These are phyloP conservation scores for Borovskyia barvae DNA, from an alignment of 208 protist species.

Conservation along the genomic window DNA sequence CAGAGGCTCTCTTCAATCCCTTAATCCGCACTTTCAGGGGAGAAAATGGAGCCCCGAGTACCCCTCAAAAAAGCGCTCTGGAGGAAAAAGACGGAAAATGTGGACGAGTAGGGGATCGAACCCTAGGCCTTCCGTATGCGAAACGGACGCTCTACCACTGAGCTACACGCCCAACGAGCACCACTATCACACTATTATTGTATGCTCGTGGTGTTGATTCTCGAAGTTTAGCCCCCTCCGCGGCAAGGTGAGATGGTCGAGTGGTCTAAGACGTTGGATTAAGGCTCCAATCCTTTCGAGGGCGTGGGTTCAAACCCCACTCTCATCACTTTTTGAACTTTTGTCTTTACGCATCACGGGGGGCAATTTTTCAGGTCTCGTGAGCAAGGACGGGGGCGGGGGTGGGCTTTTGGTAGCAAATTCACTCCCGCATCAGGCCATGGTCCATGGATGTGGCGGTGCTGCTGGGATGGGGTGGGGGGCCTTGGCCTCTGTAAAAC, in stretches of 20 bases:
- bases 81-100: constrained; percentile 21
- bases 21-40: no score
- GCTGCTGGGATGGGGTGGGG: no score
- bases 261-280: constrained; percentile 72
- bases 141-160: constrained; percentile 80
- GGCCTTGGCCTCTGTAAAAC: no score
- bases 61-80: not conserved
- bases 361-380: no score
- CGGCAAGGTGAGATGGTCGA: constrained; percentile 56
- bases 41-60: no score
- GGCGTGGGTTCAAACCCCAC: constrained; percentile 68
- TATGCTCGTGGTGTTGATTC: not conserved
- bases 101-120: constrained; percentile 66
- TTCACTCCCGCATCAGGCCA: no score
- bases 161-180: constrained; percentile 49
- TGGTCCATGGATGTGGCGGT: no score
- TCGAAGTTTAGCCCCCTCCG: not conserved
- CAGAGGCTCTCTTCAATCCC: no score
- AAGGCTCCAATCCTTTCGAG: constrained; percentile 72
- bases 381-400: no score
- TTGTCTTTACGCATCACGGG: not conserved
- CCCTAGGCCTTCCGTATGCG: constrained; percentile 73
- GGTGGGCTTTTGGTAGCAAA: no score
- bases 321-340: constrained; percentile 55
- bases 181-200: not conserved